Evolutionary conservation across 2,329 filamentous ascomycete genomes (phyloP), one percentile per base, ranked within the genome.

Genomic region (Trichoderma semiorbis): DNA sequence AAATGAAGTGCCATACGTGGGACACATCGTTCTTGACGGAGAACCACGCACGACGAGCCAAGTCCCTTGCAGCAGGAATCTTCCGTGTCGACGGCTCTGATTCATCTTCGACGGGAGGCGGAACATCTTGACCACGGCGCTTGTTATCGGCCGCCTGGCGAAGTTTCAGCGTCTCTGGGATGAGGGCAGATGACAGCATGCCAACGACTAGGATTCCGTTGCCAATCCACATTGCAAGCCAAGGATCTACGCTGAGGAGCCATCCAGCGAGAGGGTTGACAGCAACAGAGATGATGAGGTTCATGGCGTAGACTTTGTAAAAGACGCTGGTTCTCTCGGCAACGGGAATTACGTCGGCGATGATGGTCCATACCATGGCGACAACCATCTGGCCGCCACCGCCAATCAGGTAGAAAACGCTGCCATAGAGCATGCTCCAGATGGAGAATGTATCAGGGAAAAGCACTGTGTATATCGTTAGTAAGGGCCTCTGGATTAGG

Each of bases 301-400:
- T 80, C 1, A 80, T 71, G 8, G 84, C 81, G 3, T 75, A 73
- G 4, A 85, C 65, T n/a, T 78, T 79, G 74, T 83, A 85, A 74
- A 84, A 85, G 36, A 80, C 77, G 10, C 79, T 78, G 6, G 84
- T 83, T 63, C 83, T 73, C 60, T 81, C 78, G 0, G 76, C 78
- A 0, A 81, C 76, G 0, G 83, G 82, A 0, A 82, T 76, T 1
- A 84, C 81, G 68, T 86, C 85, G n/a, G 82, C 80, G 14, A 85
- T 71, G 47, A 83, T 79, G 8, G 85, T 86, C 75, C 80, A 85
- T 7, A 84, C 70, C 83, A 86, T 85, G 65, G 84, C 83, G 2
- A 74, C 73, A 0, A 80, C 77, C 72, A 85, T 81, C 16, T 79
- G 74, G 0, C 74, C 74, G 24, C 84, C 84, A 10, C 83, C 83